Base-by-base conservation (phyloP, 306 rosid species). In the Dryas drummondii region DNA sequence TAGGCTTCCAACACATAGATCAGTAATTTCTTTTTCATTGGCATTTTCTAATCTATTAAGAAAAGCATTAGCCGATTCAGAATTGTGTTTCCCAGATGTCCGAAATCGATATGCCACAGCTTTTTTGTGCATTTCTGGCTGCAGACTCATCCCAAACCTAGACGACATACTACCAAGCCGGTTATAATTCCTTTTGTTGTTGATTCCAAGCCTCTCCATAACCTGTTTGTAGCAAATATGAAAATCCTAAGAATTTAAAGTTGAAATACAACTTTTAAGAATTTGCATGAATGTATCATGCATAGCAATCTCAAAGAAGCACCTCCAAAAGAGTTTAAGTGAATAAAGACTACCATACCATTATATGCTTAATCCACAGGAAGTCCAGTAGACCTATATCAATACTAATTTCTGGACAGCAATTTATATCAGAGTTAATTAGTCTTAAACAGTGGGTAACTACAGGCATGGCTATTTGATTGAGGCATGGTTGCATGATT, bases 131-230 rank as follows among this genome's bases (percentile, higher is more conserved):
- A 78, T 89, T 85, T 90, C 99, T 71, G 89, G 88, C 61, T 84
- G 93, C 76, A 86, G 84, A 57, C 80, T 77, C 91, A 94, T 84
- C 75, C 93, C 97, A 88, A 87, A 90, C 81, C 97, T 87, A 59
- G 81, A 67, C 81, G 88, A 85, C 89, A 94, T 79, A 76, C 76
- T 74, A 63, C 86, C 53, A 17, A 94, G 85, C n/a, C 91, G 87
- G 52, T 61, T 70, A 81, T 87, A 89, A 86, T 78, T 83, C 86
- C 67, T 87, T 81, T 91, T 94, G 51, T 85, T 88, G 62, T 88
- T 94, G 73, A 94, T 85, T 78, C 97, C 93, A 78, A 94, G 92
- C 86, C 87, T 80, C 82, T 86, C 84, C 55, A 90, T 79, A 15
- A 94, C 81, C 98, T 91, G 88, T 71, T 78, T 54, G 66, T 40